These are phyloP conservation scores for Lumnitzera littorea DNA, from an alignment of 345 rosid genomes.

Conservation along the genomic window DNA sequence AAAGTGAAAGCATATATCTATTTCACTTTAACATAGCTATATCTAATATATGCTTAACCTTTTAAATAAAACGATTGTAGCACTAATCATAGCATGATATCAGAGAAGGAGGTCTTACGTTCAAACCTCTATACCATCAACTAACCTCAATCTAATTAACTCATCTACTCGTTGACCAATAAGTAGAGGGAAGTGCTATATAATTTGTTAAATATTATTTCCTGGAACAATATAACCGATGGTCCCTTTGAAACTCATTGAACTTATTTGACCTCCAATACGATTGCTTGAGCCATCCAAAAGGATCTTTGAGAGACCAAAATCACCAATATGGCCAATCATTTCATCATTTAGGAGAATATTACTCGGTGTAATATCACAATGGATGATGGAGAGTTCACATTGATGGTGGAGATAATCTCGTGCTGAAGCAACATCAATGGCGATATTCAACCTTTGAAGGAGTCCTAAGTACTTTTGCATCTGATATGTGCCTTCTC, in stretches of 20 bases:
- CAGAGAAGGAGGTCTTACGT: too few relatives aligned
- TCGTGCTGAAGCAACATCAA: constrained; percentile 8
- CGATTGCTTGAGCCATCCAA: neutral
- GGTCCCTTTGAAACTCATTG: constrained; percentile 4
- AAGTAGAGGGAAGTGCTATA: too few relatives aligned
- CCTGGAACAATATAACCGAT: constrained; percentile 13
- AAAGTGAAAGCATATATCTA: too few relatives aligned
- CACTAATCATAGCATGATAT: too few relatives aligned
- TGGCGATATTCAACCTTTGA: constrained; percentile 7
- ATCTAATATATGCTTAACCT: too few relatives aligned
- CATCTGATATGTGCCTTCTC: neutral
- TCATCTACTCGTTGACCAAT: too few relatives aligned
- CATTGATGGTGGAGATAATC: constrained; percentile 7
- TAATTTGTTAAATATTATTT: neutral
- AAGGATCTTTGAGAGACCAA: constrained; percentile 5
- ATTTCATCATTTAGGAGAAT: constrained; percentile 6
- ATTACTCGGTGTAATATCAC: constrained; percentile 4
- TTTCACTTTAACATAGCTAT: too few relatives aligned
- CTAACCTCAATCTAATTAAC: too few relatives aligned
- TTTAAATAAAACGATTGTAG: too few relatives aligned
- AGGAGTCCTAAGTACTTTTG: neutral
- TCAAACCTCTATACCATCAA: too few relatives aligned
- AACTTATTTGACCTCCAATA: neutral
- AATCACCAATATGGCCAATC: constrained; percentile 10
- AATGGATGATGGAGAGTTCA: neutral